These are phyloP conservation scores for Astragalus membranaceus DNA, from an alignment of 306 rosid genomes.

Conservation along the genomic window DNA sequence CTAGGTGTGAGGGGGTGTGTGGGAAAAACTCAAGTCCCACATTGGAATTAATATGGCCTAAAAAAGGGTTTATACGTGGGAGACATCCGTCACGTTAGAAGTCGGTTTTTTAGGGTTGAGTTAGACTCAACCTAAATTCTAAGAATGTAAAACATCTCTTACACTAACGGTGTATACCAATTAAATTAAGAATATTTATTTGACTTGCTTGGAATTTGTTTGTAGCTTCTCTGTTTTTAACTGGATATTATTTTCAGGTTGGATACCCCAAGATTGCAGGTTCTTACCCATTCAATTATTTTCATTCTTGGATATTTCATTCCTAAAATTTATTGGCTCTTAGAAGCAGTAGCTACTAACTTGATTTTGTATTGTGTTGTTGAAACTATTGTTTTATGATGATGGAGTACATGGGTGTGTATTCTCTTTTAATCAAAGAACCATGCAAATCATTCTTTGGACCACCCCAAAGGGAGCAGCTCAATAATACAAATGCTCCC, in stretches of 20 bases:
- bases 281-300: conserved; percentile 50
- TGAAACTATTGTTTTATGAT: conserved; percentile 10
- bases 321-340: conserved; percentile 15
- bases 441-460: conserved; percentile 16
- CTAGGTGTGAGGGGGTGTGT: too few relatives aligned
- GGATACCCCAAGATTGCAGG: too few relatives aligned
- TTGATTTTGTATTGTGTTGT: conserved; percentile 22
- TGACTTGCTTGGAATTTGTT: conserved; percentile 31
- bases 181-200: neutral
- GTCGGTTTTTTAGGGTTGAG: too few relatives aligned
- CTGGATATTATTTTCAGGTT: too few relatives aligned
- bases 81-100: too few relatives aligned
- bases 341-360: conserved; percentile 21
- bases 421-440: neutral
- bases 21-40: too few relatives aligned
- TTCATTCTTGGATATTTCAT: conserved; percentile 26
- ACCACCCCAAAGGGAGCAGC: conserved; percentile 11
- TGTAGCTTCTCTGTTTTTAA: conserved; percentile 29
- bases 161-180: too few relatives aligned
- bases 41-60: too few relatives aligned
- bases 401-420: conserved; percentile 10
- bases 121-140: too few relatives aligned
- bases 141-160: too few relatives aligned
- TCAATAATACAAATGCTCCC: conserved; percentile 7
- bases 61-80: too few relatives aligned